Evolutionary conservation across 2,329 filamentous ascomycete genomes (phyloP), one percentile per base, ranked within the genome.

Genomic region (Trichophyton schoenleinii): DNA sequence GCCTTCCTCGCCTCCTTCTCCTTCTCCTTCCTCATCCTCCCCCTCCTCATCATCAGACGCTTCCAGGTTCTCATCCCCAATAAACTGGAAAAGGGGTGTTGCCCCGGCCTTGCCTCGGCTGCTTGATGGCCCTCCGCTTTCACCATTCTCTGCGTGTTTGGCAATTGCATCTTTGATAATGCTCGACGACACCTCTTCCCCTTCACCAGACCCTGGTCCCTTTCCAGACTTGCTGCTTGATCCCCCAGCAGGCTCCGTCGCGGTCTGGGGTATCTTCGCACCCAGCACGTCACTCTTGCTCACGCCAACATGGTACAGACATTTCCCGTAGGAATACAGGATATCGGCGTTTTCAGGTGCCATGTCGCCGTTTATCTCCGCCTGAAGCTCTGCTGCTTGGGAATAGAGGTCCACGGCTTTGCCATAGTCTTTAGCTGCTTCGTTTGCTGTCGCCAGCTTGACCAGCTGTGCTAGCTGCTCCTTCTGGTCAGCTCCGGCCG

Each of bases 211-310:
- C 34, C 34, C 34, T 71, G 53, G 3, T 13, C 77, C 70, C 60
- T 73, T 75, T 69, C 79, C 52, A n/a, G 52, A 13, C 34, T 31
- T 57, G 5, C 34, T 42, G 15, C 34, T 41, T 31, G 55, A 58
- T 41, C 28, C 55, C 25, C 55, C 55, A 13, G 34, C 81, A 62
- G 70, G 78, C 77, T 74, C 85, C 75, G 70, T 81, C 76, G 71
- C 83, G 73, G 79, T 77, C 52, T 80, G 79, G 1, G 80, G 77
- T 20, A 91, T 87, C 69, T 87, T 88, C 38, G 88, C 89, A 62
- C 94, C 94, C 41, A 99, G 80, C 25, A 99, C 91, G 70, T 97
- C 91, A 71, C 91, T 96, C 75, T 95, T 96, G 73, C 85, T 87
- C 72, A 97, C 88, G 34, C 91, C 94, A 63, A 97, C 88, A 73